Evolutionary conservation across 2,329 filamentous ascomycete species (phyloP).

Genomic region (Colletotrichum godetiae): DNA sequence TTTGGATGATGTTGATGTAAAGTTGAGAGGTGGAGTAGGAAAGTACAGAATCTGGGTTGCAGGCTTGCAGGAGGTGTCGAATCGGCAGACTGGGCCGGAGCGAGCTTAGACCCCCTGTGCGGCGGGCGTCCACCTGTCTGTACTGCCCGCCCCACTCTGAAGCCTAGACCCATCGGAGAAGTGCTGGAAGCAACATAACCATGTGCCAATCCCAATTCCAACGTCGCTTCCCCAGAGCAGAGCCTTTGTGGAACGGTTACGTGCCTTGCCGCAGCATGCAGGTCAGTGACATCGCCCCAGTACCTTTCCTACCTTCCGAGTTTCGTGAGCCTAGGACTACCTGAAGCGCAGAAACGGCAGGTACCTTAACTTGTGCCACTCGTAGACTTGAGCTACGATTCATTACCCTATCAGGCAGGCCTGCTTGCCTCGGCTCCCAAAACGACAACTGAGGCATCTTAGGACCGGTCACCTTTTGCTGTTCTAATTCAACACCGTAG

Average conservation of each 20-base stretch:
- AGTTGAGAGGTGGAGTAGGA: constrained; percentile 17
- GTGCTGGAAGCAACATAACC: neutral
- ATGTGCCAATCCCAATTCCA: constrained; percentile 5
- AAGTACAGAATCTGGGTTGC: constrained; percentile 2
- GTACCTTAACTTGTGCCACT: too few relatives aligned
- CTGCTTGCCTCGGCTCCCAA: too few relatives aligned
- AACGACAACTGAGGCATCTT: too few relatives aligned
- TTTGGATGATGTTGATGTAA: constrained; percentile 9
- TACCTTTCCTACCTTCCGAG: neutral
- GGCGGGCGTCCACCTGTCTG: neutral
- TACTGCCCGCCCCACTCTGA: constrained; percentile 4
- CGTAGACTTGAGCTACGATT: too few relatives aligned
- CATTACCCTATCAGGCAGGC: too few relatives aligned
- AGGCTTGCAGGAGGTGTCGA: neutral
- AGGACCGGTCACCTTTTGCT: too few relatives aligned
- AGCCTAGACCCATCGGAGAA: neutral
- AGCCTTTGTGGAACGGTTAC: neutral
- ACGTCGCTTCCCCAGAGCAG: neutral
- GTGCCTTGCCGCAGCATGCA: neutral
- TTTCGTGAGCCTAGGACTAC: neutral
- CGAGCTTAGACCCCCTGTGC: neutral
- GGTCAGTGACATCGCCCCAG: neutral
- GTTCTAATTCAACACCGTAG: too few relatives aligned
- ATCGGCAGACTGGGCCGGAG: neutral
- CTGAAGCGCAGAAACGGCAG: too few relatives aligned